Evolutionary conservation across 2,329 filamentous ascomycete genomes (phyloP).

Genomic region (Fusarium luffae): DNA sequence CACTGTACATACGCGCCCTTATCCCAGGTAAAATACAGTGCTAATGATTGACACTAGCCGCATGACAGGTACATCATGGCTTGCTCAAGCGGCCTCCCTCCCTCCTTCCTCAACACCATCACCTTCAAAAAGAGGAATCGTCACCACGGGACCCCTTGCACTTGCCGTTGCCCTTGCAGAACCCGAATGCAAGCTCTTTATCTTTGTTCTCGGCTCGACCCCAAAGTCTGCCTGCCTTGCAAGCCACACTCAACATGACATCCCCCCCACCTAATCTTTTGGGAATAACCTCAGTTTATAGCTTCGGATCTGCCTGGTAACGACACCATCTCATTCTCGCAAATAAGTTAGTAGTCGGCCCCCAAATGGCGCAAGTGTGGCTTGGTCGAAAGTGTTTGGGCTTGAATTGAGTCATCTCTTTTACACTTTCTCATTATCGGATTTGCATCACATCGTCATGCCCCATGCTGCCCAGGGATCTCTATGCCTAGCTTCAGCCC

Average conservation of each 20-base stretch:
- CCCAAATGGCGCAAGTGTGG: conserved; percentile 1
- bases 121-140: conserved; percentile 25
- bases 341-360: neutral
- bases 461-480: conserved; percentile 38
- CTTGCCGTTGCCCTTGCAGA: conserved; percentile 22
- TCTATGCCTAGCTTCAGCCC: conserved; percentile 26
- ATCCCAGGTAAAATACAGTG: no score
- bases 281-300: conserved; percentile 21
- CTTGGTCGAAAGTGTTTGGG: neutral
- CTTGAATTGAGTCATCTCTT: neutral
- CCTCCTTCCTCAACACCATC: conserved; percentile 26
- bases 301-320: neutral
- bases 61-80: conserved; percentile 29
- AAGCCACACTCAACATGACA: conserved; percentile 4
- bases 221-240: neutral
- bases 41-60: neutral
- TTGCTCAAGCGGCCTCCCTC: conserved; percentile 29
- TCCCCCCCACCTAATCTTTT: neutral
- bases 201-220: conserved; percentile 11
- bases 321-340: neutral
- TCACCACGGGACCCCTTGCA: conserved; percentile 41
- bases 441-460: conserved; percentile 17
- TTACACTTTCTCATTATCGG: conserved; percentile 2
- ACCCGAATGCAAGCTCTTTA: conserved; percentile 19
- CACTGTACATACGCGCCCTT: neutral